phyloP scores from a whole-genome alignment of 2,329 filamentous ascomycete genomes.

The Alternaria ventricosa region DNA sequence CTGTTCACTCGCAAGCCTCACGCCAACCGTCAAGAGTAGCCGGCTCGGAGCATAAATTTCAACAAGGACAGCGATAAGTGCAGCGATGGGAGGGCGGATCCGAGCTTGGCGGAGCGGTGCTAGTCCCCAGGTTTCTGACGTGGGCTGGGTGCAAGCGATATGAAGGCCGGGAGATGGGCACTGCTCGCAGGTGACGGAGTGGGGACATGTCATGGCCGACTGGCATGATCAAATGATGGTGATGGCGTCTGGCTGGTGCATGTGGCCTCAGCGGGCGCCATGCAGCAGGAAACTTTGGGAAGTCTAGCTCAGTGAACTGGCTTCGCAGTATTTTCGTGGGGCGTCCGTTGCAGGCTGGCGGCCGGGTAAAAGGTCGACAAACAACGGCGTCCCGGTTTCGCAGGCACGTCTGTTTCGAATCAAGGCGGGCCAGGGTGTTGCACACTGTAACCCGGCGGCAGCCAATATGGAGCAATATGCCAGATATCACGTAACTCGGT shows the following conservation, averaged over 20 bases:
- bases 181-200: conserved; percentile 19
- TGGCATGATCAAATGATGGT: conserved; percentile 20
- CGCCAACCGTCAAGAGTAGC: conserved; percentile 34
- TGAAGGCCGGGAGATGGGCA: conserved; percentile 23
- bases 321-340: conserved; percentile 37
- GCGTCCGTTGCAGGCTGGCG: conserved; percentile 31
- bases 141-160: conserved; percentile 26
- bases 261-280: conserved; percentile 30
- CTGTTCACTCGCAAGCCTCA: conserved; percentile 42
- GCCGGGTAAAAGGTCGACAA: conserved; percentile 45
- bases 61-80: conserved; percentile 30
- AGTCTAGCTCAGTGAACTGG: conserved; percentile 13
- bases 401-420: conserved; percentile 42
- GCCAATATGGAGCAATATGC: conserved; percentile 44
- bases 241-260: conserved; percentile 30
- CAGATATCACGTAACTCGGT: conserved; percentile 43
- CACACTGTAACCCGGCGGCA: conserved; percentile 38
- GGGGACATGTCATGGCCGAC: conserved; percentile 17
- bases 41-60: conserved; percentile 38
- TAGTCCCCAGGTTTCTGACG: conserved; percentile 26
- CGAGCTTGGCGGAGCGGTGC: conserved; percentile 34
- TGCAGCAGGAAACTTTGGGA: conserved; percentile 27
- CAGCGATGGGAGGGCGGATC: conserved; percentile 33
- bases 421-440: conserved; percentile 32
- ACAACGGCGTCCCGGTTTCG: conserved; percentile 40